A percentile compares a stretch with the other conserved stretches of the same genome.
Evolutionary conservation across 2,329 filamentous ascomycete species (phyloP).

Genomic region (Moelleriella libera): DNA sequence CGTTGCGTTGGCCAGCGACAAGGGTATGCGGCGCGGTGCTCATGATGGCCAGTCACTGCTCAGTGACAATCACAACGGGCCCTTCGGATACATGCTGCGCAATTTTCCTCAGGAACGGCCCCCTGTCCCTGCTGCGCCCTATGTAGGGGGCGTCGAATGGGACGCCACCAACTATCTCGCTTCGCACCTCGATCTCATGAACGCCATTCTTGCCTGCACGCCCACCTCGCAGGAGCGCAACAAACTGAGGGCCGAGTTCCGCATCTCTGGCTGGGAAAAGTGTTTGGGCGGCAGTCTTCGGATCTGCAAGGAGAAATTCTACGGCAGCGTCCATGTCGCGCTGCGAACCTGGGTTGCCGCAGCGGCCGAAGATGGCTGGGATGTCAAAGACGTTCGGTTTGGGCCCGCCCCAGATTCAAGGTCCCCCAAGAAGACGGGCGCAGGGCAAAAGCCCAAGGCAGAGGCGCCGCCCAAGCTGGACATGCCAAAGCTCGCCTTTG

Average conservation of each 20-base stretch:
- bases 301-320: conserved; percentile 96
- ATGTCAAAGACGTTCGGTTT: conserved; percentile 65
- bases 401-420: conserved; percentile 34
- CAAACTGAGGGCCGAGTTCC: conserved; percentile 59
- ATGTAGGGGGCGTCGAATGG: conserved; percentile 96
- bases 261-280: conserved; percentile 80
- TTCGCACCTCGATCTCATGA: conserved; percentile 82
- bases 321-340: conserved; percentile 79
- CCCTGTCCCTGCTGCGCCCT: conserved; percentile 85
- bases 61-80: conserved; percentile 15
- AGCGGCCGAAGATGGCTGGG: conserved; percentile 78
- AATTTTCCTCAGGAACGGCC: conserved; percentile 78
- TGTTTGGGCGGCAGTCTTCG: conserved; percentile 73
- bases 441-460: conserved; percentile 29
- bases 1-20: conserved; percentile 47
- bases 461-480: conserved; percentile 47
- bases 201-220: conserved; percentile 74
- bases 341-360: conserved; percentile 84
- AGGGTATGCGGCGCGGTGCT: conserved; percentile 8
- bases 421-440: conserved; percentile 16
- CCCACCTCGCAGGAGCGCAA: conserved; percentile 61
- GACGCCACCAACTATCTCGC: conserved; percentile 95
- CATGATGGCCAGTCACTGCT: background rate
- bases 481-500: conserved; percentile 41
- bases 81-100: conserved; percentile 47